A percentile compares a stretch with the other conserved stretches of the same genome.
Evolutionary conservation across 1,284 basidiomycete genomes (phyloP).

Genomic region (Heterobasidion parviporum): DNA sequence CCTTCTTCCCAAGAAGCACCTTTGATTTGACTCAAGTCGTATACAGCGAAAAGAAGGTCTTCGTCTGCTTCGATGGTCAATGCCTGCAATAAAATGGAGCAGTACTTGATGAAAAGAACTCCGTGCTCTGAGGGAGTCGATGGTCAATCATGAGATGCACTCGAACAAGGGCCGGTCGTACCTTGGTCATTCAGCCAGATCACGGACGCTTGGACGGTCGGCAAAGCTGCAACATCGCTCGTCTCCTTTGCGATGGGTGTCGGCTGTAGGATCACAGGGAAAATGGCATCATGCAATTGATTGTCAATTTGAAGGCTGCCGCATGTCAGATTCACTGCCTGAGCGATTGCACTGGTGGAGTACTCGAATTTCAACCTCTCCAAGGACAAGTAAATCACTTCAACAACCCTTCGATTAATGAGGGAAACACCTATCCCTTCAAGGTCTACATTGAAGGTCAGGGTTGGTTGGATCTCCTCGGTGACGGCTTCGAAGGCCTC

Average conservation of each 20-base stretch:
- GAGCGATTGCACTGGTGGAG: conserved; percentile 74
- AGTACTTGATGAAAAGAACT: conserved; percentile 96
- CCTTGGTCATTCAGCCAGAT: conserved; percentile 93
- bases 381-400: conserved; percentile 86
- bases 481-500: conserved; percentile 88
- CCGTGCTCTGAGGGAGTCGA: conserved; percentile 68
- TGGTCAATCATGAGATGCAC: conserved; percentile 1
- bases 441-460: conserved; percentile 72
- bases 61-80: conserved; percentile 96
- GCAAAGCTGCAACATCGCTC: conserved; percentile 76
- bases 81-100: conserved; percentile 89
- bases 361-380: conserved; percentile 84
- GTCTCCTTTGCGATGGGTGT: conserved; percentile 85
- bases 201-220: conserved; percentile 85
- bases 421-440: conserved; percentile 92
- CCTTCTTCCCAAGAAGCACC: conserved; percentile 84
- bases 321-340: conserved; percentile 78
- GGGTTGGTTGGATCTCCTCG: conserved; percentile 62
- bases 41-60: conserved; percentile 89
- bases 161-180: conserved; percentile 23
- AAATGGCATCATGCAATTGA: conserved; percentile 93
- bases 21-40: conserved; percentile 88
- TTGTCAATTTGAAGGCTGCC: conserved; percentile 95
- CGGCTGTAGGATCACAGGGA: conserved; percentile 94
- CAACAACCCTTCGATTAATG: conserved; percentile 81